Percentiles rank a stretch among this genome's conserved stretches.
These are phyloP conservation scores for Paramecium caudatum DNA, from an alignment of 73 alveolate genomes.

Conservation along the genomic window DNA sequence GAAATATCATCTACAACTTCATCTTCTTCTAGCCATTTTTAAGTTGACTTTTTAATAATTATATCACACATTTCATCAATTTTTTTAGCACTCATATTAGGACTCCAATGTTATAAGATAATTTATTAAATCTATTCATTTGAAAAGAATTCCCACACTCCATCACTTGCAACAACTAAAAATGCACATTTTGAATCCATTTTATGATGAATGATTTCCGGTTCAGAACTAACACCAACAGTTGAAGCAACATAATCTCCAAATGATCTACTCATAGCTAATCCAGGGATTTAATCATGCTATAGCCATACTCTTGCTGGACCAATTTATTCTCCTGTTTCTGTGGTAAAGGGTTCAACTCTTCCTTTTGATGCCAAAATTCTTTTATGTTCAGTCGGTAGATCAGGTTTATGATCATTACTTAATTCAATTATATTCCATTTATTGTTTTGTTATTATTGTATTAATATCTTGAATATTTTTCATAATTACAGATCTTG, in stretches of 20 bases:
- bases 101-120: slow-evolving; percentile 32
- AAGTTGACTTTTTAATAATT: slow-evolving; percentile 82
- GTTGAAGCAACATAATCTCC: slow-evolving; percentile 95
- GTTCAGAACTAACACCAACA: slow-evolving; percentile 95
- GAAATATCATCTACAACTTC: slow-evolving; percentile 95
- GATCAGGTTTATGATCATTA: slow-evolving; percentile 94
- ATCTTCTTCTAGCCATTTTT: slow-evolving; percentile 89
- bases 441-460: slow-evolving; percentile 58
- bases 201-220: slow-evolving; percentile 84
- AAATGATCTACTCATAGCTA: slow-evolving; percentile 97
- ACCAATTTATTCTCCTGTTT: slow-evolving; percentile 84
- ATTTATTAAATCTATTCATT: slow-evolving; percentile 89
- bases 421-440: slow-evolving; percentile 77
- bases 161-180: slow-evolving; percentile 95
- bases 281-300: slow-evolving; percentile 95
- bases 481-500: slow-evolving; percentile 65
- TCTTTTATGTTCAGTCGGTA: slow-evolving; percentile 88
- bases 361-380: slow-evolving; percentile 88
- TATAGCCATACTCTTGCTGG: slow-evolving; percentile 97
- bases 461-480: slow-evolving; percentile 52
- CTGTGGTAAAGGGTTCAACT: slow-evolving; percentile 84
- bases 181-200: slow-evolving; percentile 83
- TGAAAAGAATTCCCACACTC: slow-evolving; percentile 95
- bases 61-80: slow-evolving; percentile 69
- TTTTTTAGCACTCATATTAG: slow-evolving; percentile 66